Base-by-base conservation (phyloP, 2,329 filamentous ascomycete genomes). In the Curvularia verruculosa region DNA sequence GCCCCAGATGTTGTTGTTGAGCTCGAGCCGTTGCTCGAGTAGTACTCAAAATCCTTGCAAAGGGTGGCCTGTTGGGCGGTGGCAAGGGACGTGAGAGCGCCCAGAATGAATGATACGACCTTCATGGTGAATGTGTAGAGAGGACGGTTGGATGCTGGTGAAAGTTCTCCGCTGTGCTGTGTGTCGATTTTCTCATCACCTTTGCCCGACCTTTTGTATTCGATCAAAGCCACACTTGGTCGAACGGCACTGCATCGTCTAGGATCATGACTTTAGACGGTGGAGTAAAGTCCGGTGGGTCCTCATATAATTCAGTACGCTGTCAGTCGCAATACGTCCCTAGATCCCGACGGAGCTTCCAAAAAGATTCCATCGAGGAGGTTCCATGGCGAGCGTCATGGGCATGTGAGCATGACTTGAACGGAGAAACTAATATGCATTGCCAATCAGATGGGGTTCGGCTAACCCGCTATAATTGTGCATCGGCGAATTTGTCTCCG, bases 1-100 rank as follows among this genome's bases (percentile, higher is more conserved):
- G 46, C 65, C 66, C 66, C 65, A 69, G 43, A 63, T 56, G 59
- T 70, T 68, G 64, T 68, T 69, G 59, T 64, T 60, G 36, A 68
- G 57, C 41, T 66, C 56, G 41, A 69, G 15, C 67, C 64, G 44
- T 64, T 66, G 53, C 61, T 56, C 2, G 61, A 49, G 26, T 58
- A 64, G 56, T 66, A 66, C 19, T 51, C 54, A 48, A 65, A 68
- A 43, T 69, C 61, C 4, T 47, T 39, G 58, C 65, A 69, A 21
- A 69, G 57, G 10, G 60, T 56, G 1, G 60, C 54, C 31, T 56
- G 53, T 9, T 56, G 53, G 10, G 53, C 53, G 21, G 36, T 44
- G 26, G 26, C 26, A 5, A 58, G 18, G 19, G 55, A 54, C 19
- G 50, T 45, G 41, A 58, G 37, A 18, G 51, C 55, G 45, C 45